phyloP scores from a whole-genome alignment of 1,139 yeast species.

The Saccharomyces hybrid region DNA sequence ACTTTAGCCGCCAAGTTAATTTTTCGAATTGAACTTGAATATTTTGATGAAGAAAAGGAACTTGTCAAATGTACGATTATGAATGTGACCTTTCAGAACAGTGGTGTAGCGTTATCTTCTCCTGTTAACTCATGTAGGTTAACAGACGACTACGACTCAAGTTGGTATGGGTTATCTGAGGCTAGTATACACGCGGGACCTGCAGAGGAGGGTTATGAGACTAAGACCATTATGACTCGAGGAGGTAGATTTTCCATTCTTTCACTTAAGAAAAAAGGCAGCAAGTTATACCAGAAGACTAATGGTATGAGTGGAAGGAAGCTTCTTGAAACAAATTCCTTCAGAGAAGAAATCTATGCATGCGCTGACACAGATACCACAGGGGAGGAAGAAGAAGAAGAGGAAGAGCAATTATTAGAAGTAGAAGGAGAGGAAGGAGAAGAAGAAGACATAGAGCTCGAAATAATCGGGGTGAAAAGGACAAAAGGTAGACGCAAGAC shows the following conservation, averaged over 20 bases:
- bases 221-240: not conserved
- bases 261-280: not conserved
- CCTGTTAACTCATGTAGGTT: not conserved
- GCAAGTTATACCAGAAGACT: not conserved
- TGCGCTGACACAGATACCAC: not conserved
- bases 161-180: not conserved
- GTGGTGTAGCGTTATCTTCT: not conserved
- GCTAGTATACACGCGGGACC: not conserved
- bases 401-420: too few relatives aligned
- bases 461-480: not conserved
- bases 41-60: not conserved
- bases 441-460: not conserved
- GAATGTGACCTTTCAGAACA: not conserved
- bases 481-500: not conserved
- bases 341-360: not conserved
- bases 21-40: constrained; percentile 1
- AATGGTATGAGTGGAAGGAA: not conserved
- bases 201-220: not conserved
- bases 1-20: constrained; percentile 13
- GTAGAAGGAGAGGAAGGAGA: not conserved
- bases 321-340: not conserved
- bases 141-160: not conserved
- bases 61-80: not conserved
- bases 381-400: not conserved
- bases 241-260: not conserved